Base-by-base conservation (phyloP, 129 eudicot genomes). In the Tanacetum coccineum region DNA sequence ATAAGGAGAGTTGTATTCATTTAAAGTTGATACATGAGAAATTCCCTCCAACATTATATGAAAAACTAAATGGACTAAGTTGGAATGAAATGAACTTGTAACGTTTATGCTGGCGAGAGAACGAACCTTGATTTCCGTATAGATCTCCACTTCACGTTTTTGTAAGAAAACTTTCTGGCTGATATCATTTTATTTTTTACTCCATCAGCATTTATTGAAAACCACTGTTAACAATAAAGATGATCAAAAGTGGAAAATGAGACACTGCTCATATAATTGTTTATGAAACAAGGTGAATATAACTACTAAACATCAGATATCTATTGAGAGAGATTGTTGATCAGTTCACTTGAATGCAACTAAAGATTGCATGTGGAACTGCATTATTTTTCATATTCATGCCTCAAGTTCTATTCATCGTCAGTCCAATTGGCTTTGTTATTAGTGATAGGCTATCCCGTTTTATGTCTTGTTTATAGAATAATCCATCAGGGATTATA, bases 121-220 rank as follows among this genome's bases (percentile, higher is more conserved):
- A 14, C 12, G 44, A 55, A 73, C 78, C 78, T 73, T 47, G 78
- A 64, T 11, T 44, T 73, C 17, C 66, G 64, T 73, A 55, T 64
- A 15, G 59, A 28, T 73, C 78, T 64, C 78, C 78, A 73, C 64
- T 64, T 73, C 39, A 73, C 78, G 18, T 17, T 44, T 64, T 44
- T 45, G 59, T 54, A 73, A 52, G 66, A 73, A 64, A 73, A 55
- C 66, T 42, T 42, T 18, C 21, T 73, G 26, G 71, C 65, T 46
- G 78, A 73, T 44, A 73, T 15, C 66, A 73, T 46, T 63, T 26
- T 66, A 28, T 17, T 73, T 19, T 30, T 73, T 22, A 15, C 40
- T 64, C 78, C 78, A 55, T 73, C 64, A n/a, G 3, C 65, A 57
- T 57, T 39, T 3, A 64, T 54, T 36, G 78, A 74, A 58, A 74